phyloP scores from a whole-genome alignment of 2,329 filamentous ascomycete species.

The Fusarium sp. region DNA sequence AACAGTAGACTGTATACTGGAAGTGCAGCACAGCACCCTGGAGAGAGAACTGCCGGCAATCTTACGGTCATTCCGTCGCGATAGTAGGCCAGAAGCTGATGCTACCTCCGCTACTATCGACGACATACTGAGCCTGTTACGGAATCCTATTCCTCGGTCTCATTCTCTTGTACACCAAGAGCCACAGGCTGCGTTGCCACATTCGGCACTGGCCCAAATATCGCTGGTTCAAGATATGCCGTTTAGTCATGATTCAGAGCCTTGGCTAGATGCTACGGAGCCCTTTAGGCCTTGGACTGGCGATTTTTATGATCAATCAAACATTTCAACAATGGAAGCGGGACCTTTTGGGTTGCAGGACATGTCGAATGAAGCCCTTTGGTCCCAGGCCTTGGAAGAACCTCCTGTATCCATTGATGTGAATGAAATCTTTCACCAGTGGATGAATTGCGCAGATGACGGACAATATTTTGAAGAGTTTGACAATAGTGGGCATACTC shows the following conservation, averaged over 20 bases:
- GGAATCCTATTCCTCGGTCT: accelerated
- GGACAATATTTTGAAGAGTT: background rate
- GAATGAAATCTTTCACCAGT: accelerated
- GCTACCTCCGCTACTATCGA: accelerated
- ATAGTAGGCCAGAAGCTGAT: accelerated
- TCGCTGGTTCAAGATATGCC: accelerated
- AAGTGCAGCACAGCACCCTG: accelerated
- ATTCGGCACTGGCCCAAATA: background rate
- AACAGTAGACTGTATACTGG: accelerated
- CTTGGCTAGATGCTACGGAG: accelerated
- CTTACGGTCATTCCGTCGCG: accelerated
- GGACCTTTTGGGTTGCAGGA: background rate
- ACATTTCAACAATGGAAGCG: background rate
- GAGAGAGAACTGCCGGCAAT: background rate
- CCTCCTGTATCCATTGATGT: accelerated
- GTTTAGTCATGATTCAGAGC: accelerated
- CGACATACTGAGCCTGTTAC: background rate
- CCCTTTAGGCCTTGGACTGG: background rate
- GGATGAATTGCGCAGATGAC: background rate
- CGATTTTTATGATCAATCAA: background rate
- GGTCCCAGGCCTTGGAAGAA: background rate
- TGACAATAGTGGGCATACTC: accelerated
- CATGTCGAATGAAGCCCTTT: background rate
- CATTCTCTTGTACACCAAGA: accelerated
- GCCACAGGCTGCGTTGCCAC: accelerated